Evolutionary conservation across 2,329 filamentous ascomycete genomes (phyloP), one percentile per base, ranked within the genome.

Genomic region (Aspergillus fumigatus): DNA sequence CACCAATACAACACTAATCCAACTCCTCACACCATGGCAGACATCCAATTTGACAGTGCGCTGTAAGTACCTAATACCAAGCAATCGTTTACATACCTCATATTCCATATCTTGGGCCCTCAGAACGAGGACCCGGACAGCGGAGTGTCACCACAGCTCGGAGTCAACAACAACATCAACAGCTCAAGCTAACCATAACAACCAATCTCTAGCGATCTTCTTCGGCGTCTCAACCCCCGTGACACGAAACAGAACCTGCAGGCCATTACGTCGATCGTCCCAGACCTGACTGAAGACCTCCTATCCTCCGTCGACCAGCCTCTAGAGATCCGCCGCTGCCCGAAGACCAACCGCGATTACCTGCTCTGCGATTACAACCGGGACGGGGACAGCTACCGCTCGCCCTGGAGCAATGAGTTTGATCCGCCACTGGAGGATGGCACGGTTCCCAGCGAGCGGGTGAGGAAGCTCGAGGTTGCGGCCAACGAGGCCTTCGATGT

Each of bases 311-410:
- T 99, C 67, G 94, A 99, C 77, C 93, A 97, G 75, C 94, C 94
- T 25, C 87, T 99, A 56, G 87, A 89, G 58, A 84, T 95, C 61
- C 87, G 88, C 67, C 88, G 90, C 64, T 97, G 94, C 82, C 85
- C 86, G 66, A 89, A 92, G 77, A 89, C 90, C 32, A 91, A 92
- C 67, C 89, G 93, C 65, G 94, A 97, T 78, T 99, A 96, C 80
- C 86, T 99, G 52, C 89, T 97, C 70, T 99, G 94, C 82, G 94
- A 99, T 83, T 99, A 99, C 84, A 99, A 99, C 83, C 92, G 94
- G 63, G 94, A 99, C 77, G 94, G 94, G 61, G 93, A 97, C 79
- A 95, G 89, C 77, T 96, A 96, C 83, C 89, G 94, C 61, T 96
- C 90, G 63, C 94, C 94, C n/a, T 99, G 94, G 94, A 94, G 88